Percentiles rank a stretch among this genome's conserved stretches.
phyloP scores from a whole-genome alignment of 176 grass and related monocot species.

The Avena eriantha region DNA sequence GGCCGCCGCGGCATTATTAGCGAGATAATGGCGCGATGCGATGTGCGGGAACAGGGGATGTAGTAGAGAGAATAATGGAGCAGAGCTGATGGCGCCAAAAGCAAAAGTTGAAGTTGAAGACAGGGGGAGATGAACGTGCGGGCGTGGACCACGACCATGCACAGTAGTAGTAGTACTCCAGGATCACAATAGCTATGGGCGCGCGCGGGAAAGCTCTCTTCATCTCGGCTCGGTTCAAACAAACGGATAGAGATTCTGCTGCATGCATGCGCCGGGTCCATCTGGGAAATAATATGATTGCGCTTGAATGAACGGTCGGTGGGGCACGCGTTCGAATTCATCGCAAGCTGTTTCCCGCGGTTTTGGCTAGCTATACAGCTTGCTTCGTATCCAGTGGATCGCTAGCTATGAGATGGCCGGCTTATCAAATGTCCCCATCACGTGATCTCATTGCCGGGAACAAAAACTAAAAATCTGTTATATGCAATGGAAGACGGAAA shows the following conservation, averaged over 20 bases:
- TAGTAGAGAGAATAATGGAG: background rate
- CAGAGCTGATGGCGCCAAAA: background rate
- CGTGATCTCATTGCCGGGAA: constrained; percentile 2
- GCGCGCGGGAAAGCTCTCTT: background rate
- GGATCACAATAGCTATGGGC: background rate
- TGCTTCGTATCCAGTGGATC: background rate
- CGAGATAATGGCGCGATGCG: background rate
- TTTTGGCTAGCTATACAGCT: background rate
- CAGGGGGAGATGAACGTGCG: background rate
- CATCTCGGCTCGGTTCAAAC: constrained; percentile 8
- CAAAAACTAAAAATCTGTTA: background rate
- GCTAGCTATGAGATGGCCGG: too few species aligned
- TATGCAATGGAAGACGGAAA: background rate
- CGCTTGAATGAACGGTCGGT: constrained; percentile 29
- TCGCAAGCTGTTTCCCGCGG: constrained; percentile 18
- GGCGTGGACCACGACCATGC: background rate
- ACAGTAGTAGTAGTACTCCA: background rate
- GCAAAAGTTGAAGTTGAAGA: background rate
- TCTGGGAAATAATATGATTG: constrained; percentile 31
- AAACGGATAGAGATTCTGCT: background rate
- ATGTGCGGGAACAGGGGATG: background rate
- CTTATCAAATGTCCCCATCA: background rate
- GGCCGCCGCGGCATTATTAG: background rate
- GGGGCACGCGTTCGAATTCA: background rate
- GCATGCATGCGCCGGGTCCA: constrained; percentile 29